phyloP scores from a whole-genome alignment of 2,329 filamentous ascomycete genomes.

The Aureobasidium namibiae region DNA sequence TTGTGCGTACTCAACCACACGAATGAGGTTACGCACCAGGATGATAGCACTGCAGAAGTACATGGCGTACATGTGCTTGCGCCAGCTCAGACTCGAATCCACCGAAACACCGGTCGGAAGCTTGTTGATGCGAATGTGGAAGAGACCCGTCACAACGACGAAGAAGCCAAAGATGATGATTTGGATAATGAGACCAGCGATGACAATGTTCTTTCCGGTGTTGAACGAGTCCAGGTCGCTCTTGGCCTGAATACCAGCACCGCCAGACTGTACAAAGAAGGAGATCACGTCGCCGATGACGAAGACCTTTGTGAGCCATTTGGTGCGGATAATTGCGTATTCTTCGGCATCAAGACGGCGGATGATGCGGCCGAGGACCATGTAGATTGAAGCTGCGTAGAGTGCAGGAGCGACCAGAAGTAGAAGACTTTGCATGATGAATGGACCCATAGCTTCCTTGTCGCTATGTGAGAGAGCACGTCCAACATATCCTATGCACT shows the following conservation, averaged over 20 bases:
- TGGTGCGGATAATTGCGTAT: slow-evolving; percentile 34
- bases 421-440: slow-evolving; percentile 37
- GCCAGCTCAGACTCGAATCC: slow-evolving; percentile 27
- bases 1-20: slow-evolving; percentile 41
- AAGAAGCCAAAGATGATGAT: slow-evolving; percentile 45
- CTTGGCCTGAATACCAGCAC: slow-evolving; percentile 31
- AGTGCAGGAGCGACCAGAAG: slow-evolving; percentile 42
- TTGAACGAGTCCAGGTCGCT: slow-evolving; percentile 26
- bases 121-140: slow-evolving; percentile 21
- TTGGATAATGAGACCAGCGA: slow-evolving; percentile 43
- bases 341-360: slow-evolving; percentile 33
- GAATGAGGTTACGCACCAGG: slow-evolving; percentile 40
- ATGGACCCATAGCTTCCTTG: slow-evolving; percentile 28
- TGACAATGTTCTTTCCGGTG: slow-evolving; percentile 36
- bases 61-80: slow-evolving; percentile 33
- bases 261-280: slow-evolving; percentile 40
- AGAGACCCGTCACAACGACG: slow-evolving; percentile 26
- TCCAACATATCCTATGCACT: slow-evolving; percentile 45
- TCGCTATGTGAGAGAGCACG: slow-evolving; percentile 33
- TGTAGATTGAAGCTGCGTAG: slow-evolving; percentile 44
- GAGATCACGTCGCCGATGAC: slow-evolving; percentile 41
- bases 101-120: slow-evolving; percentile 16
- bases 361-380: slow-evolving; percentile 40
- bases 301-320: slow-evolving; percentile 41
- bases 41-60: slow-evolving; percentile 40